Percentiles rank a stretch among this genome's conserved stretches.
Evolutionary conservation across 495 filamentous ascomycete species (phyloP).

Genomic region (Terfezia claveryi): DNA sequence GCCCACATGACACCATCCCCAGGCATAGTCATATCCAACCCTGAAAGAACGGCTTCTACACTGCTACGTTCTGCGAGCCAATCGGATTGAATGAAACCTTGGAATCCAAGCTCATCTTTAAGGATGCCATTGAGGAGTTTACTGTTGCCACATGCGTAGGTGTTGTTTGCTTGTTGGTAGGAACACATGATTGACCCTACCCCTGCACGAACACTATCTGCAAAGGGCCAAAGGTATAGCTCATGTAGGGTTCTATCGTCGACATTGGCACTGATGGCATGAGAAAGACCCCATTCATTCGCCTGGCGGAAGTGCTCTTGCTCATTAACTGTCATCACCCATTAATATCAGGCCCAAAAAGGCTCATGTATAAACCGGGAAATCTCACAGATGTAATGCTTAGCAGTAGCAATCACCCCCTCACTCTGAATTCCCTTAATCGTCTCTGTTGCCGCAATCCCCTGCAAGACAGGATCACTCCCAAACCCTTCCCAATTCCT

Average conservation of each 20-base stretch:
- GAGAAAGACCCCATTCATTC: conserved; percentile 36
- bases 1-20: conserved; percentile 65
- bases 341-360: neutral
- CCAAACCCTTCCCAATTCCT: conserved; percentile 84
- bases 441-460: conserved; percentile 33
- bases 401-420: conserved; percentile 65
- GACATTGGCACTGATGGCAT: conserved; percentile 46
- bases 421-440: conserved; percentile 50
- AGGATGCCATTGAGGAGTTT: conserved; percentile 81
- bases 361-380: neutral
- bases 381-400: conserved; percentile 31
- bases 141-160: conserved; percentile 77
- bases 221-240: conserved; percentile 79
- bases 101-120: conserved; percentile 86
- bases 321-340: conserved; percentile 42
- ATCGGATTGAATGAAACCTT: conserved; percentile 81
- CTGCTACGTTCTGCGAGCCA: conserved; percentile 81
- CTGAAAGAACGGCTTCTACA: conserved; percentile 56
- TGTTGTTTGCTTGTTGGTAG: conserved; percentile 44
- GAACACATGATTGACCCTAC: conserved; percentile 57
- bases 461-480: conserved; percentile 53
- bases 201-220: conserved; percentile 63
- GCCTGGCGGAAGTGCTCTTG: conserved; percentile 69
- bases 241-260: conserved; percentile 67
- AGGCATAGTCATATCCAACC: conserved; percentile 94